A percentile compares a stretch with the other conserved stretches of the same genome.
Conservation (phyloP, 345 rosid genomes). For the sweet orange (Citrus sinensis) region DNA sequence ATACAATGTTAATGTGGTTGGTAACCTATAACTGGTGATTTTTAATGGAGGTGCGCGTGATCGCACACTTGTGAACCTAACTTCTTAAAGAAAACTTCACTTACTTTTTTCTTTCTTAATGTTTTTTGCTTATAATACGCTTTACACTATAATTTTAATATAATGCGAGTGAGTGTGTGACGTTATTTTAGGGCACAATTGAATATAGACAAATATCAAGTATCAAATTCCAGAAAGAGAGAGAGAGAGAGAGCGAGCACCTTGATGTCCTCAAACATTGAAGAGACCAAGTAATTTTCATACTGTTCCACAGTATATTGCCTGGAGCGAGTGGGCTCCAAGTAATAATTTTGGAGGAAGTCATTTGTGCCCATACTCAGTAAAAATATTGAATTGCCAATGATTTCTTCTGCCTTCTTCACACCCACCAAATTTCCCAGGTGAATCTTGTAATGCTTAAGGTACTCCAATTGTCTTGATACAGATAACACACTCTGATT, state of each 20-base stretch:
- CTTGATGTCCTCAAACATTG: slow-evolving; percentile 49
- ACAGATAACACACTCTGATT: slow-evolving; percentile 62
- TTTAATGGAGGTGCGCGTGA: not conserved
- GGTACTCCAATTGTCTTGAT: slow-evolving; percentile 53
- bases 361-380: slow-evolving; percentile 87
- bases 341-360: slow-evolving; percentile 68
- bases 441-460: slow-evolving; percentile 66
- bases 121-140: too few relatives aligned
- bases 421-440: slow-evolving; percentile 49
- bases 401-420: slow-evolving; percentile 41
- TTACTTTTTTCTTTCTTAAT: not conserved
- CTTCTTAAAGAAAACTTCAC: not conserved
- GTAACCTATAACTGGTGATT: not conserved
- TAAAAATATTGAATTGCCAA: slow-evolving; percentile 45
- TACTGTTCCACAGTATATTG: slow-evolving; percentile 52
- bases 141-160: not conserved
- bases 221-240: not conserved
- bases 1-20: not conserved
- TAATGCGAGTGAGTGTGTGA: not conserved
- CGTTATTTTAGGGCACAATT: not conserved
- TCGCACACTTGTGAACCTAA: not conserved
- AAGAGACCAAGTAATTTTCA: slow-evolving; percentile 48
- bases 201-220: not conserved
- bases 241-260: slow-evolving; percentile 23
- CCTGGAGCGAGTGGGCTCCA: slow-evolving; percentile 62